Percentiles rank a stretch among this genome's conserved stretches.
Evolutionary conservation across 257 asterid species (phyloP).

Genomic region (Salvia hispanica): DNA sequence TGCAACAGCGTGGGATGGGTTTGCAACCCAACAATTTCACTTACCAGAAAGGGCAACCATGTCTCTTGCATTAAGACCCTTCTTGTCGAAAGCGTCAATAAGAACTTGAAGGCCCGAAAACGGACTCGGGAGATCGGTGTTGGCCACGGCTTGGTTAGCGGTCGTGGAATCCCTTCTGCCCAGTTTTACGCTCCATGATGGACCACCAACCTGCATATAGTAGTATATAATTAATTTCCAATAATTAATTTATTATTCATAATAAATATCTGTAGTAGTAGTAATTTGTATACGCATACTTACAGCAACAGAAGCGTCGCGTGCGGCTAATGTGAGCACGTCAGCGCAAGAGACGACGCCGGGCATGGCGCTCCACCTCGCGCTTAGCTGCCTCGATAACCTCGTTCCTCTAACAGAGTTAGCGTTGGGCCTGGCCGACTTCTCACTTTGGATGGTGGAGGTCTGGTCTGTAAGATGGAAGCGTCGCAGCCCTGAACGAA

Average conservation of each 20-base stretch:
- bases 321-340: slow-evolving; percentile 10
- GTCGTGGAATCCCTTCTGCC: slow-evolving; percentile 58
- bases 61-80: slow-evolving; percentile 41
- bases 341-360: slow-evolving; percentile 55
- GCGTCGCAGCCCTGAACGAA: slow-evolving; percentile 55
- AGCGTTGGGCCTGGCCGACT: slow-evolving; percentile 36
- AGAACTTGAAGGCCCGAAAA: slow-evolving; percentile 24
- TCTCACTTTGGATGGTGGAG: slow-evolving; percentile 41
- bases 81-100: slow-evolving; percentile 30
- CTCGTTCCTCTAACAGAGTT: slow-evolving; percentile 41
- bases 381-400: slow-evolving; percentile 48
- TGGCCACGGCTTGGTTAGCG: slow-evolving; percentile 38
- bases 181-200: slow-evolving; percentile 44
- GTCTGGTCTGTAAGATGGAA: slow-evolving; percentile 45
- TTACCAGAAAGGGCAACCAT: slow-evolving; percentile 59
- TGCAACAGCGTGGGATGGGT: too few relatives aligned
- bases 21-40: too few relatives aligned
- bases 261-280: too few relatives aligned
- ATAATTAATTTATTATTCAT: too few relatives aligned
- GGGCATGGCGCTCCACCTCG: slow-evolving; percentile 23
- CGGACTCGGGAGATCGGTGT: slow-evolving; percentile 44
- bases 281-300: too few relatives aligned
- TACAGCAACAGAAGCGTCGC: slow-evolving; percentile 44
- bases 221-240: too few relatives aligned
- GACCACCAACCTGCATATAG: too few relatives aligned